A percentile compares a stretch with the other conserved stretches of the same genome.
Evolutionary conservation across 345 rosid genomes (phyloP).

Genomic region (Euphorbia peplus): DNA sequence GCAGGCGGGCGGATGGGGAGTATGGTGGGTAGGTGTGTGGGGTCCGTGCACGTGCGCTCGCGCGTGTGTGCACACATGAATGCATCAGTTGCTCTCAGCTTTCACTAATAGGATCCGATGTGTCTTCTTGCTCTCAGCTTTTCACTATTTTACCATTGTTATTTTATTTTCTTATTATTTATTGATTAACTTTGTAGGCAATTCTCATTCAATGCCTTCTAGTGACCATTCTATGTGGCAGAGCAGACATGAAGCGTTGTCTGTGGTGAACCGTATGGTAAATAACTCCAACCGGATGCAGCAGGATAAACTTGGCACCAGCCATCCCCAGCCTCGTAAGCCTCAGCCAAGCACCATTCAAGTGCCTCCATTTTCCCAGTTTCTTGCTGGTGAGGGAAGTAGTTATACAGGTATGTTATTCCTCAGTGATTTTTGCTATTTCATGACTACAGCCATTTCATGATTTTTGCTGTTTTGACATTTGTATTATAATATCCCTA

Average conservation of each 20-base stretch:
- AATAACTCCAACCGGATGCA: slow-evolving; percentile 15
- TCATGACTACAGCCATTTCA: neutral
- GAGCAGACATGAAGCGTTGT: slow-evolving; percentile 16
- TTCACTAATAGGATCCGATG: neutral
- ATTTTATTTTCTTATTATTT: neutral
- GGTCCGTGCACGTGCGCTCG: no score
- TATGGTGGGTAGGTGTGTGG: no score
- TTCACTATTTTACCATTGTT: neutral
- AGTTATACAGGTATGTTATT: slow-evolving; percentile 19
- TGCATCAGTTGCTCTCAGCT: neutral
- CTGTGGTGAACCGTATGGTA: slow-evolving; percentile 2
- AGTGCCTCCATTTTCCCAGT: slow-evolving; percentile 10
- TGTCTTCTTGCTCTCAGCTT: neutral
- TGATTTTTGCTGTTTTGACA: neutral
- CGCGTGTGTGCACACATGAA: neutral
- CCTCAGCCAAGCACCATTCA: slow-evolving; percentile 13
- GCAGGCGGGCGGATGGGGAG: no score
- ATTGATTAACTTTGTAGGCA: slow-evolving; percentile 2
- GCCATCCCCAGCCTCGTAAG: slow-evolving; percentile 8
- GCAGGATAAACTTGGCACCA: slow-evolving; percentile 13
- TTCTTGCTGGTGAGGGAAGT: slow-evolving; percentile 19
- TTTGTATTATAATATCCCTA: neutral
- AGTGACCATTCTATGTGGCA: slow-evolving; percentile 16
- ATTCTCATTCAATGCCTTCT: neutral
- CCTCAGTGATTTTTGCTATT: no score